Conservation (phyloP, 352 stramenopile genomes). For the Thalassiosira exigua region DNA sequence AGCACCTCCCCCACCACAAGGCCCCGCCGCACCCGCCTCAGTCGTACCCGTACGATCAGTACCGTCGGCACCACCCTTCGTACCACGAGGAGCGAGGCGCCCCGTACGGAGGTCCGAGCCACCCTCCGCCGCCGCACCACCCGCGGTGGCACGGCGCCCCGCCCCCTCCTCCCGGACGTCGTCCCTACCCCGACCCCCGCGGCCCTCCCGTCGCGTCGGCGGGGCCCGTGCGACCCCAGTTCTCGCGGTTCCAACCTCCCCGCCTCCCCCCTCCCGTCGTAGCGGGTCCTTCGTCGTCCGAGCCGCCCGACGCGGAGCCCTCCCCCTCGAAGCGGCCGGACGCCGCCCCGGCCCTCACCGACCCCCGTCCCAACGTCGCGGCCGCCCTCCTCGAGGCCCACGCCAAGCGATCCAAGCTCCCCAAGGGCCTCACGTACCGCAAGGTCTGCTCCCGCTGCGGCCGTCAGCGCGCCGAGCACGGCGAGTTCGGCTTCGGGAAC, state of each 20-base stretch:
- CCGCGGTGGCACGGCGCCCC: neutral
- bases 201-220: no score
- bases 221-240: constrained; percentile 20
- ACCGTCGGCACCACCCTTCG: constrained; percentile 13
- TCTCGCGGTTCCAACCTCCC: constrained; percentile 18
- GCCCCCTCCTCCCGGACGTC: neutral
- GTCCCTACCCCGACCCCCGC: neutral
- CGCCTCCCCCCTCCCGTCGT: neutral
- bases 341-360: no score
- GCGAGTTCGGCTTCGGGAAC: constrained; percentile 80
- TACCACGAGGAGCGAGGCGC: constrained; percentile 23
- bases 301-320: neutral
- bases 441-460: constrained; percentile 81
- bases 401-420: constrained; percentile 44
- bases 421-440: constrained; percentile 72
- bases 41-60: constrained; percentile 26
- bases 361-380: no score
- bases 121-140: neutral
- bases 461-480: constrained; percentile 71
- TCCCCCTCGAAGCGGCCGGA: constrained; percentile 4
- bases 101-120: no score
- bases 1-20: constrained; percentile 8
- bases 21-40: constrained; percentile 7
- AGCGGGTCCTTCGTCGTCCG: neutral
- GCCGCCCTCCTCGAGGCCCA: constrained; percentile 4